A percentile compares a stretch with the other conserved stretches of the same genome.
Conservation (phyloP, 176 grass and related monocot species). For the Carex kokanica region DNA sequence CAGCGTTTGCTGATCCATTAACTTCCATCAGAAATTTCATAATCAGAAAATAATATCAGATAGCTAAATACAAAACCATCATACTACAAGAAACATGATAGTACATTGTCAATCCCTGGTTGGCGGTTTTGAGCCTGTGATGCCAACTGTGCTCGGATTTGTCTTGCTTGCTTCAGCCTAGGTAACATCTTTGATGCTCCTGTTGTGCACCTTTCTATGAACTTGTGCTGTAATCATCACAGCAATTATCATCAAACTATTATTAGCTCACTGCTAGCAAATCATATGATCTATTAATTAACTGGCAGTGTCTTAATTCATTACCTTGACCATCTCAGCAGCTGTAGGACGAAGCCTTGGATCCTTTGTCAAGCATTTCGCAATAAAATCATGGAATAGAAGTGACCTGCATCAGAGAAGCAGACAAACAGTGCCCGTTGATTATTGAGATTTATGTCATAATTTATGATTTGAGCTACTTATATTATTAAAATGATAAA, state of each 20-base stretch:
- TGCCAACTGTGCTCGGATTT: constrained; percentile 64
- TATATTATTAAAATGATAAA: background rate
- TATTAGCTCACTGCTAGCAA: constrained; percentile 19
- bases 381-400: constrained; percentile 99
- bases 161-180: constrained; percentile 82
- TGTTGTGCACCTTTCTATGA: constrained; percentile 90
- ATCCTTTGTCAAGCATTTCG: constrained; percentile 99
- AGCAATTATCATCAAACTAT: constrained; percentile 20
- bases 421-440: background rate
- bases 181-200: constrained; percentile 96
- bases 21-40: constrained; percentile 36
- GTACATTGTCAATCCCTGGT: constrained; percentile 54
- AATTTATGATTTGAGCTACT: background rate
- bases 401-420: constrained; percentile 67
- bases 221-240: constrained; percentile 66
- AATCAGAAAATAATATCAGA: constrained; percentile 26
- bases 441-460: constrained; percentile 11
- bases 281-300: background rate
- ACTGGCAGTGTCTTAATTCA: constrained; percentile 19
- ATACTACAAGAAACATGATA: constrained; percentile 6
- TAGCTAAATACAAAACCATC: constrained; percentile 30
- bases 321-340: constrained; percentile 94
- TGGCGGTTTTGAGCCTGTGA: constrained; percentile 39
- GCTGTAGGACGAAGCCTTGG: constrained; percentile 85
- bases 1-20: constrained; percentile 55